A percentile compares a stretch with the other conserved stretches of the same genome.
Conservation (phyloP, 176 grass and related monocot species). For the Aegilops longissima region DNA sequence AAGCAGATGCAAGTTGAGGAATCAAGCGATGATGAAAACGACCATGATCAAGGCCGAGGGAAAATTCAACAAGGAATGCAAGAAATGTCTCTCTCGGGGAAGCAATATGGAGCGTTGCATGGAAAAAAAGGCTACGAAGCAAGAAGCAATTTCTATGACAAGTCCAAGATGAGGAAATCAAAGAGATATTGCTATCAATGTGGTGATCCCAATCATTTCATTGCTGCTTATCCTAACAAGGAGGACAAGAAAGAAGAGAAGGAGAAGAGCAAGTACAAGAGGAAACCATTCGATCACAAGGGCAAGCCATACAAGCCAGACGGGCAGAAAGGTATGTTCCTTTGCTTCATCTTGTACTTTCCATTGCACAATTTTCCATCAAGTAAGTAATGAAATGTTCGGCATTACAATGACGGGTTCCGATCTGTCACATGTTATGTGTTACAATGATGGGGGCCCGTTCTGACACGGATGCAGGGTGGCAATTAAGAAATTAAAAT, state of each 20-base stretch:
- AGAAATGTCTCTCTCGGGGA: neutral
- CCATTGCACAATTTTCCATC: neutral
- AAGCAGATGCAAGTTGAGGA: neutral
- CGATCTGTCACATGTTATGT: neutral
- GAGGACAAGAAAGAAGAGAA: no score
- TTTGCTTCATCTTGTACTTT: neutral
- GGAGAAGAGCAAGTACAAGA: no score
- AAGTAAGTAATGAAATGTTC: neutral
- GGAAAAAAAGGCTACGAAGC: neutral
- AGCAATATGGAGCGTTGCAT: neutral
- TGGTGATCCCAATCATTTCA: neutral
- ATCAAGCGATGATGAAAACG: neutral
- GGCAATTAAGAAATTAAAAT: neutral
- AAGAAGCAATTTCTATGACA: neutral
- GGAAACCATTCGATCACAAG: no score
- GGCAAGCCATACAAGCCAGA: neutral
- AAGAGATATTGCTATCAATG: neutral
- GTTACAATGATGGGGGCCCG: neutral
- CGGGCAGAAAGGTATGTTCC: neutral
- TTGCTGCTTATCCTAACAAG: neutral
- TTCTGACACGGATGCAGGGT: neutral
- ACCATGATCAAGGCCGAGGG: neutral
- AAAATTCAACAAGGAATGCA: neutral
- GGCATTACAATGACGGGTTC: neutral
- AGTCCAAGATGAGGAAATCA: neutral